phyloP scores from a whole-genome alignment of 345 rosid genomes.

The Salix caprea region DNA sequence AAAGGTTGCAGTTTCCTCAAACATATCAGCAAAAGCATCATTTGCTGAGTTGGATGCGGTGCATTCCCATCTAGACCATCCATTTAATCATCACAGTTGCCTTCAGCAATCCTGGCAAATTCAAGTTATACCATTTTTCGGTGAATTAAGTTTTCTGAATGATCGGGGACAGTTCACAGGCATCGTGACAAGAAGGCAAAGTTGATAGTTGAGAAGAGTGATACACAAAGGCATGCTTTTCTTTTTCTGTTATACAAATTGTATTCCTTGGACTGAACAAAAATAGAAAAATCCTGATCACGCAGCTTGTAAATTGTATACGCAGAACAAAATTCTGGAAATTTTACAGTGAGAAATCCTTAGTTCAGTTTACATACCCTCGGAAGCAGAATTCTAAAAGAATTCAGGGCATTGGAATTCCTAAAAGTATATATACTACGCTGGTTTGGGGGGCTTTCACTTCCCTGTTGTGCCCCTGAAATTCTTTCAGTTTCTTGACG shows the following conservation, averaged over 20 bases:
- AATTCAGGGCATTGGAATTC: neutral
- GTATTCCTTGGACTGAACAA: neutral
- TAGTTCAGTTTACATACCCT: neutral
- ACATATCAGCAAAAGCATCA: neutral
- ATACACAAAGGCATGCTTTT: neutral
- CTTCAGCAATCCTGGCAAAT: neutral
- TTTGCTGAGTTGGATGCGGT: neutral
- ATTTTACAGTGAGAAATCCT: neutral
- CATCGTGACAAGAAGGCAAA: neutral
- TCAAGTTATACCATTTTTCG: neutral
- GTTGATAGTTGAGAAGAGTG: neutral
- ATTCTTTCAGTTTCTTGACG: neutral
- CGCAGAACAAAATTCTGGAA: slow-evolving; percentile 3
- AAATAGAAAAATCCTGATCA: neutral
- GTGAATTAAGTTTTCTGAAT: neutral
- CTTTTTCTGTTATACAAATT: neutral
- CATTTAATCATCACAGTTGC: neutral
- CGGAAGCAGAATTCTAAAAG: neutral
- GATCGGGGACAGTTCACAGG: neutral
- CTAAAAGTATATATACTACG: neutral
- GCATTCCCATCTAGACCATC: neutral
- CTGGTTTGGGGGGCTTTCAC: neutral
- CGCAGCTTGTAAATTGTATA: neutral
- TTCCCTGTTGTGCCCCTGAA: neutral
- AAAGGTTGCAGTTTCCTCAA: neutral